A percentile compares a stretch with the other conserved stretches of the same genome.
Evolutionary conservation across 208 protist genomes (phyloP).

Genomic region (Phytomonas serpens): DNA sequence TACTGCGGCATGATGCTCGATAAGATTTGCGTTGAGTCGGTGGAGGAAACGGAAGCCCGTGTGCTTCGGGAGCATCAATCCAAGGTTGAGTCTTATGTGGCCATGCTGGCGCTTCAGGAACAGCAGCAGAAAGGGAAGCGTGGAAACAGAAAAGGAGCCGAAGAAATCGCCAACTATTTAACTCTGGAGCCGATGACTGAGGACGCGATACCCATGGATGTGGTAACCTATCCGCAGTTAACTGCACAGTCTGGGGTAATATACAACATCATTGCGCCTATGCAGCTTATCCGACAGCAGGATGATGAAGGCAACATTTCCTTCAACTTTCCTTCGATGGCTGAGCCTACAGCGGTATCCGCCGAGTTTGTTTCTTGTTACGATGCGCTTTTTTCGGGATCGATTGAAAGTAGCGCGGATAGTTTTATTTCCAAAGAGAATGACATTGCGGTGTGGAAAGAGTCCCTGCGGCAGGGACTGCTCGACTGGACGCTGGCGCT

Average conservation of each 20-base stretch:
- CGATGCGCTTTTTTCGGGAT: not conserved
- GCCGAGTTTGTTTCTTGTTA: constrained; percentile 1
- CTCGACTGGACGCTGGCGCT: constrained; percentile 42
- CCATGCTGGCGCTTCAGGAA: constrained; percentile 1
- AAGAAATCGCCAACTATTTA: not conserved
- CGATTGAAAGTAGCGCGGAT: not conserved
- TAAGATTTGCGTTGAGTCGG: constrained; percentile 14
- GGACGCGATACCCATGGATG: not conserved
- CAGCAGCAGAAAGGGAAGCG: not conserved
- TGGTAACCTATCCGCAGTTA: not conserved
- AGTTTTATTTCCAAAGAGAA: not conserved
- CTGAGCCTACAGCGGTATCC: not conserved
- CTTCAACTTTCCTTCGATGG: not conserved
- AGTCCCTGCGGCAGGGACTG: constrained; percentile 22
- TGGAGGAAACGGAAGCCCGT: not conserved
- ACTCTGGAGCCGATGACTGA: not conserved
- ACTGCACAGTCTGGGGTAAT: not conserved
- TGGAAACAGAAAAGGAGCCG: not conserved
- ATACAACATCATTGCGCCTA: not conserved
- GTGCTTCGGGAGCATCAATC: not conserved
- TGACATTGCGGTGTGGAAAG: constrained; percentile 27
- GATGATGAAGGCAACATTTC: not conserved
- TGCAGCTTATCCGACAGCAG: not conserved
- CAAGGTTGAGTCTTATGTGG: not conserved
- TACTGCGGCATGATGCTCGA: constrained; percentile 16